Evolutionary conservation across 2,329 filamentous ascomycete species (phyloP), one percentile per base, ranked within the genome.

Genomic region (Monosporascus sp.): DNA sequence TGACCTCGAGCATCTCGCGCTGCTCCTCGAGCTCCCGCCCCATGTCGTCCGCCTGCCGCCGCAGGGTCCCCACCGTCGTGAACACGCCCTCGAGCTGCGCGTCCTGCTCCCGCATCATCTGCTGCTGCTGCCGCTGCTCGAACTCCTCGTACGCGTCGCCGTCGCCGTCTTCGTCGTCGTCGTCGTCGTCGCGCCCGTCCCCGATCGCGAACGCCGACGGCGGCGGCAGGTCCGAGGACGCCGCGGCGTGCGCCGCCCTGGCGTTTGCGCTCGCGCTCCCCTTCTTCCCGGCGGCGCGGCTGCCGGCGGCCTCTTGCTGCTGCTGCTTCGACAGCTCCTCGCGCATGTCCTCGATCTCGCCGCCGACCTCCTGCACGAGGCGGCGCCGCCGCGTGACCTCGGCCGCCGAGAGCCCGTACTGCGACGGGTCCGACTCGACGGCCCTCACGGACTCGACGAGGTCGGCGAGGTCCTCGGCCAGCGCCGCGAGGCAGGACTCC

Each of bases 1-100:
- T 88, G 50, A 89, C 86, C 58, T 94, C 86, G 53, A 99, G 78
- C 81, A 97, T 87, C 70, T 91, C 89, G 22, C 81, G 81, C 78
- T 99, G 94, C 74, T 99, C 94, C 72, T 97, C 95, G 46, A 99
- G 78, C 75, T 99, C 94, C 53, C 93, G 79, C 1, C 94, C 93
- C 93, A 99, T 99, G 63, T 91, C 89, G 71, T 95, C 87, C 2
- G 94, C 95, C 78, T 97, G 94, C 67, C 88, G 80, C 52, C 93
- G 79, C 67, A 99, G 73, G 68, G 91, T 97, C 2, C 92, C 93
- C 24, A 99, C 94, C 1, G 93, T 97, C 60, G 86, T 84, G 68
- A 95, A 96, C 47, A 99, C 93, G 17, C 89, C 89, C 68, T 97
- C 93, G 2, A 99, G 79, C 63, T 94, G 88, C 73, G 92, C 80